Evolutionary conservation across 2,329 filamentous ascomycete species (phyloP), one percentile per base, ranked within the genome.

Genomic region (Thelonectria olida): DNA sequence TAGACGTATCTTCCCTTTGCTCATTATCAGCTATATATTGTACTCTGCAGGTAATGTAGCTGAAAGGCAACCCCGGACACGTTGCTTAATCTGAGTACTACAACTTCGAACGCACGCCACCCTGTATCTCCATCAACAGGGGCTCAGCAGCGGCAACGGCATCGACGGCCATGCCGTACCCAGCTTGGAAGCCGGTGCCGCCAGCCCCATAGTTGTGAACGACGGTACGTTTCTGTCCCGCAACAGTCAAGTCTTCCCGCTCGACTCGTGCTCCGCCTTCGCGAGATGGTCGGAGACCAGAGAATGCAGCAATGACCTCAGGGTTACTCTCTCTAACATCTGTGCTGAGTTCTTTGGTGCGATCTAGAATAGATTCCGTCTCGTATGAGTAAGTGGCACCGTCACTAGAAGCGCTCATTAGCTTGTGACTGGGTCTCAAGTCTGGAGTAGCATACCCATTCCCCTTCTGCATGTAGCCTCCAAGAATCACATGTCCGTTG

Each of bases 201-300:
- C 80, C 79, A 5, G 80, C 80, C 5, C 80, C 80, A 62, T 83
- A 81, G 53, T 81, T 80, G 63, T 81, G 79, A 4, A 81, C 74
- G 10, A 78, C 45, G 0, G 61, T 55, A 1, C 70, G 65, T 15
- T 64, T 62, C 38, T 68, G 27, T 6, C 70, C 74, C 2, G 56
- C 58, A 3, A 78, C 65, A 0, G 54, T 19, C 7, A 75, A 17
- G 8, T 64, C 50, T 48, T 81, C 80, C 8, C 82, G 67, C 66
- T 83, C 81, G 17, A 84, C 78, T 2, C 81, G 77, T 36, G 75
- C 76, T 34, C 79, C 76, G 12, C 82, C 82, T 47, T 76, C 70
- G 2, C 76, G 74, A 2, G 76, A 79, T 1, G 76, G 77, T 10
- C 77, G 64, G 8, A 76, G 66, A 4, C 77, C 76, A 0, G 76